Base-by-base conservation (phyloP, 352 stramenopile genomes). In the Pythium oligandrum region DNA sequence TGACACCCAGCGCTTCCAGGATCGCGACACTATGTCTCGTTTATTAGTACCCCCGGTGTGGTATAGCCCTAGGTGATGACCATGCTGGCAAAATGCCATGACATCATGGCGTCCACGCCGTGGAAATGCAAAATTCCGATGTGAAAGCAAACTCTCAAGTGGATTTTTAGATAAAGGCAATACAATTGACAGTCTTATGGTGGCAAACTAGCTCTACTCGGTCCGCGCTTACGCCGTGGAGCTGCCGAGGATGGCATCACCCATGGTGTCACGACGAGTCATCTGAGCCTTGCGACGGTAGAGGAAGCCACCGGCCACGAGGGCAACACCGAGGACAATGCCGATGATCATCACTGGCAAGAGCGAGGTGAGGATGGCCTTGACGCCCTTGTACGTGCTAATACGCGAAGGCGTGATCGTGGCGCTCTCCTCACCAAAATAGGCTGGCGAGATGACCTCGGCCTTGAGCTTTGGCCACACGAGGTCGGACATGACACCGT, bases 381-480 rank as follows among this genome's bases (percentile, higher is more conserved):
- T 56, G 31, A 81, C 74, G 44, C 48, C 68, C 54, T 85, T 81
- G 68, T 79, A 86, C 52, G 53, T 75, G 54, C 72, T 56, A 36
- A 83, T 53, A 32, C 70, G 55, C 26, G 49, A 68, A 26, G 65
- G 50, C 44, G 63, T 68, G 48, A 85, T 72, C 35, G 65, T 70
- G 7, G 66, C 69, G 37, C 54, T 62, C 55, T 90, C 80, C 40
- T 83, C 54, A 30, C 70, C 75, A 61, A 76, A 78, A 62, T 89
- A 91, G 32, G 66, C 63, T 2, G 78, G 78, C 51, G 77, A 58
- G 43, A 89, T 73, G 44, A 89, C 63, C 44, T 91, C 75, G 34
- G 73, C 62, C 42, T 55, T 55, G 45, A 88, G 54, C 31, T 53
- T 63, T 4, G 78, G 73, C 65, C 66, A 88, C 54, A 89, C 32